Evolutionary conservation across 176 grass and related monocot species (phyloP).

Genomic region (Pontederia paniculata): DNA sequence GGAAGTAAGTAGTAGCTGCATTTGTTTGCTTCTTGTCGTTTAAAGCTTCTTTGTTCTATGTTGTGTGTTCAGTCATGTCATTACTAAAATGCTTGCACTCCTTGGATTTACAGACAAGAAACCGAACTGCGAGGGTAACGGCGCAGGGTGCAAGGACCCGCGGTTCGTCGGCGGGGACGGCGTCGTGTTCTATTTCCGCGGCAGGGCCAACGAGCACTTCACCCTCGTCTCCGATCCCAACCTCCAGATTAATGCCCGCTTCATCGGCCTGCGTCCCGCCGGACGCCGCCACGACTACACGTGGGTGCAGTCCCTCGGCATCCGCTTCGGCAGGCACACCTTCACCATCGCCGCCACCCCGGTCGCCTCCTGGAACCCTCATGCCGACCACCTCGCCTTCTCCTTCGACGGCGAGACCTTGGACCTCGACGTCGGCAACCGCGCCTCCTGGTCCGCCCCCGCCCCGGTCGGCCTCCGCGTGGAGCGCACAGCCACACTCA

Average conservation of each 20-base stretch:
- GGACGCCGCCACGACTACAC: conserved; percentile 31
- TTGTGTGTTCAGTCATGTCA: not conserved
- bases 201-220: conserved; percentile 30
- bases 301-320: conserved; percentile 39
- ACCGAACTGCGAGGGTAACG: conserved; percentile 23
- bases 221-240: conserved; percentile 28
- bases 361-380: conserved; percentile 25
- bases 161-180: conserved; percentile 41
- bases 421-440: conserved; percentile 16
- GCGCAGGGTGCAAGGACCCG: conserved; percentile 34
- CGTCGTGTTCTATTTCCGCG: conserved; percentile 45
- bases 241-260: conserved; percentile 44
- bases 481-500: conserved; percentile 28
- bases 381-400: conserved; percentile 27
- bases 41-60: not conserved
- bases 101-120: not conserved
- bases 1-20: conserved; percentile 8
- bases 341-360: conserved; percentile 26
- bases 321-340: conserved; percentile 29
- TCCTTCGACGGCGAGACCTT: conserved; percentile 24
- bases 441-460: conserved; percentile 24
- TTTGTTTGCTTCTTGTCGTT: not conserved
- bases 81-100: not conserved
- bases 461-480: conserved; percentile 18
- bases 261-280: conserved; percentile 32